Evolutionary conservation across 2,329 filamentous ascomycete genomes (phyloP).

Genomic region (Talaromyces marneffei): DNA sequence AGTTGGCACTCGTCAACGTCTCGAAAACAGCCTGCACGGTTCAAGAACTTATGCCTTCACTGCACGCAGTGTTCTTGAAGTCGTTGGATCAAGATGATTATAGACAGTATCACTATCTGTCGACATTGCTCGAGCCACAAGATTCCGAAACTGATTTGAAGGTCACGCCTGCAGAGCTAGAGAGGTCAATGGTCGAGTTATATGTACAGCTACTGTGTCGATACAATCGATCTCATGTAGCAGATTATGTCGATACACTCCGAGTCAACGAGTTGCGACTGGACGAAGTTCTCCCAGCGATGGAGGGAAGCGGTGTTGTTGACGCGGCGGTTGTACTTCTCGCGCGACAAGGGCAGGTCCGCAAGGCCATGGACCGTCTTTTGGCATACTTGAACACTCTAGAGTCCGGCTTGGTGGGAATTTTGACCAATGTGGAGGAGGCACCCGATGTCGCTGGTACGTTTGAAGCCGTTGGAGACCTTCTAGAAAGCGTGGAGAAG

Average conservation of each 20-base stretch:
- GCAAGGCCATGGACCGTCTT: constrained; percentile 76
- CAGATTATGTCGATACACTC: constrained; percentile 71
- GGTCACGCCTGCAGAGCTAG: constrained; percentile 28
- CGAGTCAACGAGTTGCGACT: constrained; percentile 73
- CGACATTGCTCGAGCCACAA: constrained; percentile 65
- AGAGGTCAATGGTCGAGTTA: constrained; percentile 64
- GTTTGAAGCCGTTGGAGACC: constrained; percentile 63
- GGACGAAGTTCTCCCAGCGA: constrained; percentile 72
- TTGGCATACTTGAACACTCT: constrained; percentile 74
- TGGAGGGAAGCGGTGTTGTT: constrained; percentile 84
- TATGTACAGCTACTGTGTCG: constrained; percentile 90
- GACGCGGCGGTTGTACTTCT: constrained; percentile 90
- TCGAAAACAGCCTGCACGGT: constrained; percentile 60
- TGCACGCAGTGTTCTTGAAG: constrained; percentile 62
- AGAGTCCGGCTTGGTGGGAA: constrained; percentile 68
- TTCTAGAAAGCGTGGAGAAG: constrained; percentile 75
- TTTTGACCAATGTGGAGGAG: constrained; percentile 59
- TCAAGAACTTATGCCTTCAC: constrained; percentile 53
- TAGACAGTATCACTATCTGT: constrained; percentile 69
- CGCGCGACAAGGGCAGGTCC: constrained; percentile 77
- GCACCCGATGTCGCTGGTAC: constrained; percentile 53
- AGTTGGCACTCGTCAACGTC: constrained; percentile 64
- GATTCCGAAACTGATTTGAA: constrained; percentile 32
- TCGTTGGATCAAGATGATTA: constrained; percentile 56
- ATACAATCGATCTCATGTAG: constrained; percentile 75